Conservation (phyloP, 2,329 filamentous ascomycete species). For the Botrytis deweyae region DNA sequence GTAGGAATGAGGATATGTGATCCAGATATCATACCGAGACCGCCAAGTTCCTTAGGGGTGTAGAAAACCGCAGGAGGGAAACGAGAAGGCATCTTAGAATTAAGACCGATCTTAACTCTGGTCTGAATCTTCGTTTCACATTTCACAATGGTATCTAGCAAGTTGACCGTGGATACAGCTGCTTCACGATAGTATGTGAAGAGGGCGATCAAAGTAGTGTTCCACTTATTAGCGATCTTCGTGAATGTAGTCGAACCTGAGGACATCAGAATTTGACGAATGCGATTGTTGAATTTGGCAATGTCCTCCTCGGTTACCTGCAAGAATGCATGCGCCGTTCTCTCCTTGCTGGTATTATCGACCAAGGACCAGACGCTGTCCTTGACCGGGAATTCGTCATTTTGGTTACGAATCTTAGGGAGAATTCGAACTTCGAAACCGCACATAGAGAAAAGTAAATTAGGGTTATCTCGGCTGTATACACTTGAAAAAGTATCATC, state of each 20-base stretch:
- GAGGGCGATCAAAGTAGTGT: slow-evolving; percentile 91
- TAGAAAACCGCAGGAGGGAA: slow-evolving; percentile 99
- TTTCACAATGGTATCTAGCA: slow-evolving; percentile 97
- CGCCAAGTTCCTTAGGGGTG: slow-evolving; percentile 95
- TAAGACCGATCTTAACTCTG: slow-evolving; percentile 95
- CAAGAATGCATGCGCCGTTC: slow-evolving; percentile 94
- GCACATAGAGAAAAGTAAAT: slow-evolving; percentile 94
- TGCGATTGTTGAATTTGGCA: slow-evolving; percentile 98
- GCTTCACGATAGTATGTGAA: slow-evolving; percentile 99
- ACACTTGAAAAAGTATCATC: slow-evolving; percentile 98
- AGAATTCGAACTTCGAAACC: slow-evolving; percentile 96
- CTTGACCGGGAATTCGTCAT: slow-evolving; percentile 95
- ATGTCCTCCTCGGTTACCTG: slow-evolving; percentile 98
- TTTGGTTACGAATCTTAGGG: slow-evolving; percentile 91
- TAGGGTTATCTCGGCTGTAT: slow-evolving; percentile 97
- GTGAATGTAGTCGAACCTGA: slow-evolving; percentile 99
- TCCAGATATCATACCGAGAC: slow-evolving; percentile 97
- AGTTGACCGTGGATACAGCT: slow-evolving; percentile 88
- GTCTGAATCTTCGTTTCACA: slow-evolving; percentile 99
- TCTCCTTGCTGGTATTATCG: slow-evolving; percentile 94
- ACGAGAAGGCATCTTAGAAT: slow-evolving; percentile 98
- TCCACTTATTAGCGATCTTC: slow-evolving; percentile 99
- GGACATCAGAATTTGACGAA: slow-evolving; percentile 97
- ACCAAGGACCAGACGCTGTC: slow-evolving; percentile 98
- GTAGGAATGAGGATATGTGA: slow-evolving; percentile 97